A percentile compares a stretch with the other conserved stretches of the same genome.
Evolutionary conservation across 192 early-diverging fungal genomes (phyloP).

Genomic region (Linnemannia hyalina): DNA sequence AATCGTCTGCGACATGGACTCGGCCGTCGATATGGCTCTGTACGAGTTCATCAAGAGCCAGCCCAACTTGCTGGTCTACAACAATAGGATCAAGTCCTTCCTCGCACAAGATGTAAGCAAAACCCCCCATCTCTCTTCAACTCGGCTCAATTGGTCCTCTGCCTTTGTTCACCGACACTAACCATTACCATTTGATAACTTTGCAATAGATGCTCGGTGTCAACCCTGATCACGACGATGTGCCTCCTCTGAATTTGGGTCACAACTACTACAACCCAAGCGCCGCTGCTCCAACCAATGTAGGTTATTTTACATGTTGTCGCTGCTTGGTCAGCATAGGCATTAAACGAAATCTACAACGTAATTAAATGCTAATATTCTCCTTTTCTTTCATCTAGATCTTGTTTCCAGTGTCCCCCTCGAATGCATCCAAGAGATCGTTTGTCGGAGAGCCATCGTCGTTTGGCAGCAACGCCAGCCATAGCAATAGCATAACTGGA

Average conservation of each 20-base stretch:
- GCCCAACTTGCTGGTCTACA: conserved; percentile 50
- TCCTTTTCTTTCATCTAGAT: background rate
- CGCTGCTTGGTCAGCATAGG: background rate
- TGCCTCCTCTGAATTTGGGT: background rate
- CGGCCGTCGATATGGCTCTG: conserved; percentile 22
- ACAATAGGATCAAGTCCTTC: conserved; percentile 56
- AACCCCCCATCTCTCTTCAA: too few species aligned
- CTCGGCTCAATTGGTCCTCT: background rate
- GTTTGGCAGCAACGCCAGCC: background rate
- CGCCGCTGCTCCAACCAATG: conserved; percentile 11
- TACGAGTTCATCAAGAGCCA: conserved; percentile 54
- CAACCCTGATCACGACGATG: conserved; percentile 28
- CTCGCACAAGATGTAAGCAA: conserved; percentile 47
- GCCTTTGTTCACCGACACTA: background rate
- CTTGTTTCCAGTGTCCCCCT: conserved; percentile 12
- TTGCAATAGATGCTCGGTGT: conserved; percentile 43
- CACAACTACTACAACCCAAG: background rate
- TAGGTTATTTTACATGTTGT: conserved; percentile 6
- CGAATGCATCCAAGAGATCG: conserved; percentile 13
- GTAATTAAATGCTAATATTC: background rate
- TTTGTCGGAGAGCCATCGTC: conserved; percentile 12
- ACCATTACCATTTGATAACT: background rate
- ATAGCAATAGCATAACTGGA: background rate
- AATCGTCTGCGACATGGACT: conserved; percentile 53
- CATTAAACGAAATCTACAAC: background rate